Evolutionary conservation across 2,329 filamentous ascomycete species (phyloP).

Genomic region (Ophiocordyceps camponoti-floridani): DNA sequence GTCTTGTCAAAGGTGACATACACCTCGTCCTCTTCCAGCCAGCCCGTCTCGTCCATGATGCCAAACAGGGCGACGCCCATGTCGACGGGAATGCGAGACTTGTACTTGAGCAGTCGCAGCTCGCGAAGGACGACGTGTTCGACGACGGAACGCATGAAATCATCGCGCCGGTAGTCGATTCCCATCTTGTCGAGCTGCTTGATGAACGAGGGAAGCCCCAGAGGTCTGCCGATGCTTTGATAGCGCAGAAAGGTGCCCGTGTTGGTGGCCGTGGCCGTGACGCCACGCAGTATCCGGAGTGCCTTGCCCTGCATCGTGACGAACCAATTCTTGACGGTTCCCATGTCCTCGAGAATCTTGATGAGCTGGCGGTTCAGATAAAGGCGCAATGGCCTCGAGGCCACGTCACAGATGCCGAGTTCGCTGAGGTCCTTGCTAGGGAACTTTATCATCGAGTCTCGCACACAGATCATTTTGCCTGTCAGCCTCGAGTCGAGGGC

Average conservation of each 20-base stretch:
- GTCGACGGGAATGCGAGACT: constrained; percentile 53
- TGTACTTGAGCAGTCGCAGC: constrained; percentile 60
- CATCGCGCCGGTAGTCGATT: constrained; percentile 48
- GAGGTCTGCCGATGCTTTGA: constrained; percentile 40
- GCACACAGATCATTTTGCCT: constrained; percentile 41
- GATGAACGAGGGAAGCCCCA: constrained; percentile 45
- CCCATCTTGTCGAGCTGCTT: constrained; percentile 35
- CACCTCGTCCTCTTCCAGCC: constrained; percentile 47
- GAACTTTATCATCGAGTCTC: constrained; percentile 71
- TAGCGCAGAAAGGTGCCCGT: constrained; percentile 48
- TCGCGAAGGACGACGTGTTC: constrained; percentile 54
- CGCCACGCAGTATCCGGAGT: constrained; percentile 37
- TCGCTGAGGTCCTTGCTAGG: constrained; percentile 30
- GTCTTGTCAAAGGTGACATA: constrained; percentile 40
- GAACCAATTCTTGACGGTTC: constrained; percentile 40
- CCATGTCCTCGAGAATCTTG: constrained; percentile 72
- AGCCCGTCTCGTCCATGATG: constrained; percentile 65
- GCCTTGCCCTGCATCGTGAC: constrained; percentile 44
- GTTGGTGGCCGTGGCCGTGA: constrained; percentile 39
- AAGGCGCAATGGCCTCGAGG: constrained; percentile 47
- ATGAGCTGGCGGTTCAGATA: constrained; percentile 66
- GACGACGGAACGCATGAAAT: constrained; percentile 51
- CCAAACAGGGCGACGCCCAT: constrained; percentile 64
- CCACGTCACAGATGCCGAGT: constrained; percentile 56
- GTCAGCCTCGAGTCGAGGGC: constrained; percentile 43